Percentiles rank a stretch among this genome's conserved stretches.
phyloP scores from a whole-genome alignment of 129 eudicot genomes.

The Tagetes erecta region DNA sequence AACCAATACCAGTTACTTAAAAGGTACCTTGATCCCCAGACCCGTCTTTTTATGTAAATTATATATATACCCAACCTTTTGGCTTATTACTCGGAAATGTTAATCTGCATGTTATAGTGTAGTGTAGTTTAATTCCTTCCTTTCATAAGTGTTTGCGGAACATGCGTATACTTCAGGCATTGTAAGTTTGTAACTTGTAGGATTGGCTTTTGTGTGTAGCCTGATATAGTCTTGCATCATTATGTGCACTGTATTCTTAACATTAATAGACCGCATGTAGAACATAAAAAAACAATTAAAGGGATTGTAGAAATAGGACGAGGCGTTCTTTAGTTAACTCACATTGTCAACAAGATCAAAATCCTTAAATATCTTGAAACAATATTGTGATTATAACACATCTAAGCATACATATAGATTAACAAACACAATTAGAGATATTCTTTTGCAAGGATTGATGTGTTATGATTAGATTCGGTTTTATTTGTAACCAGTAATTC shows the following conservation, averaged over 20 bases:
- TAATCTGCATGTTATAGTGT: conserved; percentile 27
- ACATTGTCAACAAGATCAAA: too few species aligned
- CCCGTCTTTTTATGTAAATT: conserved; percentile 23
- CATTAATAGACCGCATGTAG: not conserved
- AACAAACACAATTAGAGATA: too few species aligned
- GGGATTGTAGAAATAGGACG: too few species aligned
- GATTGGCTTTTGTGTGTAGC: conserved; percentile 8
- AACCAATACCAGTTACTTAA: conserved; percentile 20
- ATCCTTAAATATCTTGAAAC: too few species aligned
- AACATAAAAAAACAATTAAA: too few species aligned
- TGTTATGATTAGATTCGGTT: too few species aligned
- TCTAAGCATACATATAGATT: too few species aligned
- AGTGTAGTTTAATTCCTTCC: conserved; percentile 7
- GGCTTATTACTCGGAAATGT: conserved; percentile 33
- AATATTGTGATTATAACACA: too few species aligned
- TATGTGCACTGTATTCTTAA: not conserved
- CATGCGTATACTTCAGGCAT: conserved; percentile 19
- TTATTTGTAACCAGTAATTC: not conserved
- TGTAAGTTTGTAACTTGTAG: conserved; percentile 17
- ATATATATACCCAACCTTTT: conserved; percentile 23
- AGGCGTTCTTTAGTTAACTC: too few species aligned
- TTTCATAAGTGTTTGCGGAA: conserved; percentile 3
- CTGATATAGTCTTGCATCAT: not conserved
- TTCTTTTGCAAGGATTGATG: too few species aligned
- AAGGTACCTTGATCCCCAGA: conserved; percentile 14